Evolutionary conservation across 345 rosid genomes (phyloP), one percentile per base, ranked within the genome.

Genomic region (Hevea brasiliensis): DNA sequence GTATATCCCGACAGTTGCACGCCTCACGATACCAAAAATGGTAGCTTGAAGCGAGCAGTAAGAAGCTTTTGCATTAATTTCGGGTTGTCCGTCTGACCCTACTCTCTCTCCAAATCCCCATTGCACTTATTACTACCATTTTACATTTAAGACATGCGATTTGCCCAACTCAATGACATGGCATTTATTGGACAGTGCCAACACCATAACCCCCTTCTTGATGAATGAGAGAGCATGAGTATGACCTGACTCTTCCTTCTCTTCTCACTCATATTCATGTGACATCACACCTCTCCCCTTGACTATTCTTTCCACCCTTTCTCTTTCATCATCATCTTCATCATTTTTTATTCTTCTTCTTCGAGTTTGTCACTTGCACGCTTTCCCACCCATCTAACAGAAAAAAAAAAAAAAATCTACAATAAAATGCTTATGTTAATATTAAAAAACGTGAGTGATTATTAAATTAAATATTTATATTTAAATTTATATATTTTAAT

Each of bases 131-230:
- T 24, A 23, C 45, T 29, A 14, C 17, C 9, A 24, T 42, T 24
- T 9, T 23, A 29, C 47, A 68, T 64, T 32, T 6, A 20, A 27
- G 63, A 48, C 53, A 51, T 76, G 77, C 53, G 67, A 71, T 65
- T 66, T 54, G 72, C 27, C 77, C 79, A 23, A 71, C 74, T 67
- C 81, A 61, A 81, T 77, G 79, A 51, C 59, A 68, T 63, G 58
- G 74, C 82, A 84, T 86, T 80, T 67, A 86, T 81, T 74, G 79
- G 87, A 84, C 84, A 84, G 81, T 74, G 87, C 89, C 87, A 86
- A 83, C 78, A 75, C 84, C 70, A 77, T 80, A 84, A 66, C 21
- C 53, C 13, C 11, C 53, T 48, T 64, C 64, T 37, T 65, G 62
- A 65, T 17, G 29, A 24, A 13, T 9, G 37, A 29, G 7, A 41